Percentiles rank a stretch among this genome's conserved stretches.
Evolutionary conservation across 192 early-diverging fungal species (phyloP).

Genomic region (Coemansia sp.): DNA sequence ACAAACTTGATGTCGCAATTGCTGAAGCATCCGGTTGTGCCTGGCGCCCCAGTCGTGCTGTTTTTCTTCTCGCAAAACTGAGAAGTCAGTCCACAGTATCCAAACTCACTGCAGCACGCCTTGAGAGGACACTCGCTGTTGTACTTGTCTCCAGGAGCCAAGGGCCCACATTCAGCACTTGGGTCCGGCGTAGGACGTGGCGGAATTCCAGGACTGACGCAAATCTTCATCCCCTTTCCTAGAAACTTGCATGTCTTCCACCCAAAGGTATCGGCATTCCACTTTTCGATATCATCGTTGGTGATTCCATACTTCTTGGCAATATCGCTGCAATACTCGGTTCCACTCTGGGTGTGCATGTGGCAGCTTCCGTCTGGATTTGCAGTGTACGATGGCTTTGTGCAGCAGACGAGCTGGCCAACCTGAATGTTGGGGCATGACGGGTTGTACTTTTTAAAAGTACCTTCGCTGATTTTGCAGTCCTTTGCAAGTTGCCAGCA

Average conservation of each 20-base stretch:
- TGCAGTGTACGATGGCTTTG: background rate
- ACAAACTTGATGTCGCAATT: constrained; percentile 14
- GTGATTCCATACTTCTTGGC: background rate
- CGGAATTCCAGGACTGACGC: background rate
- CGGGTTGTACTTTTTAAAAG: constrained; percentile 1
- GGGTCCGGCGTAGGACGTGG: constrained; percentile 2
- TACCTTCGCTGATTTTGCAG: background rate
- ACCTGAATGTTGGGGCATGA: constrained; percentile 3
- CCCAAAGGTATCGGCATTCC: background rate
- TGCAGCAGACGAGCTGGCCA: constrained; percentile 1
- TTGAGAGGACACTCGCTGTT: constrained; percentile 24
- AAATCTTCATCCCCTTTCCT: constrained; percentile 4
- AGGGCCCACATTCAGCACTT: constrained; percentile 1
- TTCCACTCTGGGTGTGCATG: constrained; percentile 2
- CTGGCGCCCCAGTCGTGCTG: constrained; percentile 2
- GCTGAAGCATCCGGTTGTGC: constrained; percentile 12
- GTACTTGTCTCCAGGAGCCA: constrained; percentile 15
- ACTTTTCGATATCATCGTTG: background rate
- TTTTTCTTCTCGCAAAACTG: constrained; percentile 12
- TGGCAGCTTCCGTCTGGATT: constrained; percentile 1
- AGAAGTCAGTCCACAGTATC: constrained; percentile 10
- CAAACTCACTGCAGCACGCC: constrained; percentile 17
- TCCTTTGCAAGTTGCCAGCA: constrained; percentile 3
- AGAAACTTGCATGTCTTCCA: background rate
- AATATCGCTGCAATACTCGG: constrained; percentile 3